These are phyloP conservation scores for Primulina tabacum DNA, from an alignment of 257 asterid genomes.

Conservation along the genomic window DNA sequence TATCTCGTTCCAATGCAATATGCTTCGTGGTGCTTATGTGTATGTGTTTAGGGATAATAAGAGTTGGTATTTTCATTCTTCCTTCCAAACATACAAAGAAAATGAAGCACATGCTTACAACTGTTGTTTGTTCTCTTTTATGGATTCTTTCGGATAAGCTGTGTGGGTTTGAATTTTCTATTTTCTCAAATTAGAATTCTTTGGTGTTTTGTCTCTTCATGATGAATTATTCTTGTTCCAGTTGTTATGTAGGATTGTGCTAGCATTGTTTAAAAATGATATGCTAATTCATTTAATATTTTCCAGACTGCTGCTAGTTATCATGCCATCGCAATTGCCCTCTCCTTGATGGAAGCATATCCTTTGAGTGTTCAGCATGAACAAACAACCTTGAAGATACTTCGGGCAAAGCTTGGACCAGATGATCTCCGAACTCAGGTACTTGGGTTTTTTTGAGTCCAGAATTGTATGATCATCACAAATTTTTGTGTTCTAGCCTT, in stretches of 20 bases:
- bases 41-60: neutral
- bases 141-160: slow-evolving; percentile 7
- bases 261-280: slow-evolving; percentile 20
- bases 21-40: neutral
- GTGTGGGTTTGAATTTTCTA: neutral
- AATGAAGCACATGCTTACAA: neutral
- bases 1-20: slow-evolving; percentile 14
- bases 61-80: neutral
- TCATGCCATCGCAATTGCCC: slow-evolving; percentile 93
- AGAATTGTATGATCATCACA: slow-evolving; percentile 12
- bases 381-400: slow-evolving; percentile 84
- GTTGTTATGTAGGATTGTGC: slow-evolving; percentile 19
- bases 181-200: slow-evolving; percentile 6
- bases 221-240: slow-evolving; percentile 13
- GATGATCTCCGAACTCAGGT: slow-evolving; percentile 98
- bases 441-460: slow-evolving; percentile 22
- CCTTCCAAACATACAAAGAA: slow-evolving; percentile 10
- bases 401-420: slow-evolving; percentile 83
- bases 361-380: slow-evolving; percentile 95
- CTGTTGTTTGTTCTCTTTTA: neutral
- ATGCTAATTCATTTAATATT: slow-evolving; percentile 28
- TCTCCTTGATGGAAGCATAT: slow-evolving; percentile 94
- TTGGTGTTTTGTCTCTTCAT: slow-evolving; percentile 14
- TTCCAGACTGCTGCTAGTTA: slow-evolving; percentile 94
- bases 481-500: slow-evolving; percentile 20